phyloP scores from a whole-genome alignment of 495 filamentous ascomycete genomes.

The Tetracladium setigerum region DNA sequence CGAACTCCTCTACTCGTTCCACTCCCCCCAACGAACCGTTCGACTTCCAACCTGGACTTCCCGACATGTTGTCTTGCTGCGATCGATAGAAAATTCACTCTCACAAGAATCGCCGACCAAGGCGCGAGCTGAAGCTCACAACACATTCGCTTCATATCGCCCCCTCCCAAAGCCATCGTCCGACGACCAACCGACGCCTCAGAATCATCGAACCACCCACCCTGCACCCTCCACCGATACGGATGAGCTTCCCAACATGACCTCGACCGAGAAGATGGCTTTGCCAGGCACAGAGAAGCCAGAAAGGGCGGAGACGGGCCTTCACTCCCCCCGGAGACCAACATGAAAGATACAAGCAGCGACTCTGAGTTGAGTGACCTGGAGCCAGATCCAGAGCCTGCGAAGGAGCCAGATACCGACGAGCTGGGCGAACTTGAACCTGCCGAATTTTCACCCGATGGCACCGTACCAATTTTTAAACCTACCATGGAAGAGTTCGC shows the following conservation, averaged over 20 bases:
- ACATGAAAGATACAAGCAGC: conserved; percentile 22
- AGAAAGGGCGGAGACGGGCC: conserved; percentile 3
- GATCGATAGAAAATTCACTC: no score
- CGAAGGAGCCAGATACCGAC: conserved; percentile 57
- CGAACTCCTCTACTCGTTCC: no score
- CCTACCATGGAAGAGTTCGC: conserved; percentile 93
- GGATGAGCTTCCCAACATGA: conserved; percentile 11
- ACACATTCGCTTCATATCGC: no score
- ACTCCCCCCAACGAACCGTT: no score
- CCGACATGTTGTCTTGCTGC: no score
- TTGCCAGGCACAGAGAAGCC: conserved; percentile 6
- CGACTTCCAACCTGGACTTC: no score
- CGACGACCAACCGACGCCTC: not conserved
- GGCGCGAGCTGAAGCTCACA: no score
- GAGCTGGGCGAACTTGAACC: conserved; percentile 43
- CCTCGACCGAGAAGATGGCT: conserved; percentile 17
- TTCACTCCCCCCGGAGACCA: conserved; percentile 20
- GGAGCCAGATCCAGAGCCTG: conserved; percentile 32
- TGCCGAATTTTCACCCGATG: conserved; percentile 78
- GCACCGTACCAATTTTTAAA: conserved; percentile 88
- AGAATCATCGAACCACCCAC: not conserved
- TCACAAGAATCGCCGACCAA: no score
- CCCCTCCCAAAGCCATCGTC: no score
- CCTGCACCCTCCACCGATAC: not conserved
- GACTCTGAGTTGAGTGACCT: conserved; percentile 52